Evolutionary conservation across 768 basidiomycete genomes (phyloP), one percentile per base, ranked within the genome.

Genomic region (Chlorophyllum brunneum): DNA sequence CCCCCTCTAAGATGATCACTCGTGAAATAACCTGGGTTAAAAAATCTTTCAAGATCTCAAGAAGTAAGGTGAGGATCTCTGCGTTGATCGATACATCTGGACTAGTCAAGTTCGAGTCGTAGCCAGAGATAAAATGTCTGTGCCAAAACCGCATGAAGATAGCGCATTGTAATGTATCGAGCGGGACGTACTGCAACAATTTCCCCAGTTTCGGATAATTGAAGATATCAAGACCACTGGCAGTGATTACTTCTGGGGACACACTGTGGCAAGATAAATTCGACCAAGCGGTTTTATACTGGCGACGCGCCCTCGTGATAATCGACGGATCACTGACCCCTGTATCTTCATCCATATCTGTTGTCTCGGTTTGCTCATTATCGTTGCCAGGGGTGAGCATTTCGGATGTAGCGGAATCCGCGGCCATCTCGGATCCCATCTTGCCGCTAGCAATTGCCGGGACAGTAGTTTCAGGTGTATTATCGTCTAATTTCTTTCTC

Each of bases 1-100:
- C 78, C 58, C 86, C 83, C 36, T 79, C 78, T 31, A 75, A 68
- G 5, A 78, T 68, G 37, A 87, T 74, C 18, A 76, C 70, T 29
- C 71, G 73, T 49, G 79, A 75, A 2, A 85, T 66, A 0, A 81
- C 48, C 31, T 77, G 72, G 6, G 74, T 72, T 13, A 77, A 69
- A 57, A 87, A 89, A 27, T 74, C 69, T 7, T 73, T 68, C 18
- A 81, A 59, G 26, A 77, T 70, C 8, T 62, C 68, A 16, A 70
- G 57, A 55, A 38, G 65, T 56, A 23, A 56, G 61, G 3, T 60
- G 45, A 24, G 57, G 45, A 30, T 59, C 55, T 45, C 64, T 10
- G 29, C 34, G 44, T 8, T 48, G 27, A 53, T 53, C 8, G 46
- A 54, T n/a, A 30, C 45, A 36, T 52, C 39, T 49, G 52, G 55